A percentile compares a stretch with the other conserved stretches of the same genome.
Evolutionary conservation across 257 asterid species (phyloP).

Genomic region (Fraxinus quadrangulata): DNA sequence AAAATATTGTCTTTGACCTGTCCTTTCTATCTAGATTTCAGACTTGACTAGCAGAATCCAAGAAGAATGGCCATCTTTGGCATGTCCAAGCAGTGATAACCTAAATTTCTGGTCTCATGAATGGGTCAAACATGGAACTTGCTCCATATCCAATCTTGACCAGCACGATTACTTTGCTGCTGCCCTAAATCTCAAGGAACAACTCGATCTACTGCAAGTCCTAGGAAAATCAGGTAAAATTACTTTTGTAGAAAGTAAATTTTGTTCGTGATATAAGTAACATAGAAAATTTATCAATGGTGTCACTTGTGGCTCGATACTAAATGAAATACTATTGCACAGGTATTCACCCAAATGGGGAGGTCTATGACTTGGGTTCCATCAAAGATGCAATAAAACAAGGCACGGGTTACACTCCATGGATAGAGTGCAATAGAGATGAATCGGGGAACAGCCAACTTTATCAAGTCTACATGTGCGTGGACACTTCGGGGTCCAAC

Average conservation of each 20-base stretch:
- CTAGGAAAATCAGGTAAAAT: conserved; percentile 35
- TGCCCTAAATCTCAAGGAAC: conserved; percentile 38
- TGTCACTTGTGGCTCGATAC: not conserved
- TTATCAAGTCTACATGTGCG: conserved; percentile 33
- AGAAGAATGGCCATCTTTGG: conserved; percentile 44
- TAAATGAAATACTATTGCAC: not conserved
- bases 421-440: conserved; percentile 35
- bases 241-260: not conserved
- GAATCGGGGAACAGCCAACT: conserved; percentile 29
- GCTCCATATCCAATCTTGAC: conserved; percentile 35
- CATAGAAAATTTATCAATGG: not conserved
- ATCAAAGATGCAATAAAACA: conserved; percentile 16
- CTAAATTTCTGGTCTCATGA: conserved; percentile 47
- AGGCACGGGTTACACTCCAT: conserved; percentile 22
- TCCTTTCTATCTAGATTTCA: conserved; percentile 23
- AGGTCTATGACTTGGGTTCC: conserved; percentile 15
- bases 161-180: conserved; percentile 40
- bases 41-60: conserved; percentile 34
- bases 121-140: conserved; percentile 56
- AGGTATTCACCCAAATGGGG: conserved; percentile 34
- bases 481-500: conserved; percentile 31
- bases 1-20: not conserved
- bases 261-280: not conserved
- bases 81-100: conserved; percentile 44
- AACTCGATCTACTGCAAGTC: conserved; percentile 29